Base-by-base conservation (phyloP, 495 filamentous ascomycete species). In the Chaetomidium leptoderma region DNA sequence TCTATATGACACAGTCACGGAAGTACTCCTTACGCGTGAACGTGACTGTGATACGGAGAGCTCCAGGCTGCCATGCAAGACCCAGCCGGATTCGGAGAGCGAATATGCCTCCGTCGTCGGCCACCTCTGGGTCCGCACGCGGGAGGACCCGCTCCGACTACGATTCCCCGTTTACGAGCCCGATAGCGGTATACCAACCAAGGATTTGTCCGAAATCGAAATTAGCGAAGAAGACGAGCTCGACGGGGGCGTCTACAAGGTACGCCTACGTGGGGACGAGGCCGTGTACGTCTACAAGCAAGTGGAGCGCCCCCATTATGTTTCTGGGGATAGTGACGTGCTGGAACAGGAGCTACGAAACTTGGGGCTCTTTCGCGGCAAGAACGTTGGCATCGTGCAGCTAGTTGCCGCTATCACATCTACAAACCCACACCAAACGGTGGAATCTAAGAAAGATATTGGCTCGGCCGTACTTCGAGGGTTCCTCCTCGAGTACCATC, bases 331-430 rank as follows among this genome's bases (percentile, higher is more conserved):
- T 8, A 53, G 4, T 16, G 49, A 53, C 11, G 49, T 40, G 6
- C 36, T 53, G 24, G 49, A 53, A 11, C 49, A 40, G 49, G 49
- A 52, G 35, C 35, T 52, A 16, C 35, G 21, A 9, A 52, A 52
- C 49, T 16, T 52, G 35, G 17, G 17, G 3, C 24, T 40, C 14
- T 40, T 52, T 10, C 35, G 35, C 21, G 35, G 49, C 13, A 40
- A 11, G n/a, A 30, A 8, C 17, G 17, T 16, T 32, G 35, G 35
- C 35, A 52, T 52, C 24, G 49, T 40, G 23, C 33, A 52, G 33
- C 13, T 52, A 4, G 16, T 40, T 23, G 35, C 35, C 13, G 35
- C 49, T 23, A 24, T 53, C 6, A 7, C 42, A 13, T 40, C 49
- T 10, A 11, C 6, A 9, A 53, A 53, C 35, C 49, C 35, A 19